Conservation (phyloP, 306 rosid species). For the Dryas drummondii region DNA sequence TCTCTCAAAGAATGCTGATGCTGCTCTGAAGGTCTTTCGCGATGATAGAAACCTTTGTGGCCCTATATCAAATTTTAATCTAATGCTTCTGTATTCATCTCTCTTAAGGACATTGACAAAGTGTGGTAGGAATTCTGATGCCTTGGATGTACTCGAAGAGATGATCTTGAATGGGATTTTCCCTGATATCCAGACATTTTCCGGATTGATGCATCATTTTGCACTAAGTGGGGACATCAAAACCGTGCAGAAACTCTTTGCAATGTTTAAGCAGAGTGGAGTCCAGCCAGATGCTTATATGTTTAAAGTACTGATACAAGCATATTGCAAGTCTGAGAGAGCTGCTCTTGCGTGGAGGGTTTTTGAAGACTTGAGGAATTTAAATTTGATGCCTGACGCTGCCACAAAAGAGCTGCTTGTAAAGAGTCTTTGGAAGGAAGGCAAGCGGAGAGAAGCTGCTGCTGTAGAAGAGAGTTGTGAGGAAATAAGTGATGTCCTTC, state of each 20-base stretch:
- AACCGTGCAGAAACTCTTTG: conserved; percentile 68
- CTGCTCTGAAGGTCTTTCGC: conserved; percentile 72
- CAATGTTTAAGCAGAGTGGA: conserved; percentile 68
- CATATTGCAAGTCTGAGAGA: conserved; percentile 74
- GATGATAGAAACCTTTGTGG: conserved; percentile 55
- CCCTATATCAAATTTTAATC: conserved; percentile 52
- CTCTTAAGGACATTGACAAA: conserved; percentile 68
- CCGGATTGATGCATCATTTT: conserved; percentile 73
- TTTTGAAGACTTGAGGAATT: conserved; percentile 68
- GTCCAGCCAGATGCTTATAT: conserved; percentile 64
- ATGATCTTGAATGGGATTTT: conserved; percentile 58
- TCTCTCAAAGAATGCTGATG: conserved; percentile 69
- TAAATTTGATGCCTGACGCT: conserved; percentile 54
- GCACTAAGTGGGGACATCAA: conserved; percentile 59
- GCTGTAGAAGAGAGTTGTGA: conserved; percentile 63
- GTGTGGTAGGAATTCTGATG: conserved; percentile 57
- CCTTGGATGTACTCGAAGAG: conserved; percentile 67
- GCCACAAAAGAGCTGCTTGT: conserved; percentile 78
- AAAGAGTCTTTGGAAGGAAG: conserved; percentile 85
- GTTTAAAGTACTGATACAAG: conserved; percentile 66
- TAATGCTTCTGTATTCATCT: conserved; percentile 74
- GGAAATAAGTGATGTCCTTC: conserved; percentile 49
- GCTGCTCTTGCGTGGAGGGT: conserved; percentile 71
- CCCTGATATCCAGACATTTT: conserved; percentile 76
- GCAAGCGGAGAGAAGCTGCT: conserved; percentile 78